Base-by-base conservation (phyloP, 2,329 filamentous ascomycete species). In the Biscogniauxia marginata region DNA sequence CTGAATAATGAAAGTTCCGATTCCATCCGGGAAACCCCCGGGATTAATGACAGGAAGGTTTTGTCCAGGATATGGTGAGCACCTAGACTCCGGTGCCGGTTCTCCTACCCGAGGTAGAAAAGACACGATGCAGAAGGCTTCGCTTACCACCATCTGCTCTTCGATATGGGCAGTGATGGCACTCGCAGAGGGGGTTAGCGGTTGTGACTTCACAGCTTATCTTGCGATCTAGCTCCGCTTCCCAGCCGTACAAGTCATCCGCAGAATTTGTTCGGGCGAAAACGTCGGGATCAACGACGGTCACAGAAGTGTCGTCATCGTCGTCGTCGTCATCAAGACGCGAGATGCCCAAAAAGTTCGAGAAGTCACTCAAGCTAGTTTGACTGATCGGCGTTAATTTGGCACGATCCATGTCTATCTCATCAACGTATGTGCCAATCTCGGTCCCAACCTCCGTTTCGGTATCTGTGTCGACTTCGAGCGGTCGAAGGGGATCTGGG, bases 191-290 rank as follows among this genome's bases (percentile, higher is more conserved):
- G 11, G 56, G 43, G 25, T 60, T 54, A 13, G 59, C 50, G 50
- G 60, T 58, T 23, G 58, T 55, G 45, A 65, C 60, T 49, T 60
- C 58, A 52, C 63, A 69, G 13, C 60, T 55, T 39, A 64, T 51
- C 55, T 68, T 68, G 55, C 65, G 66, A 19, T 75, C 71, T 19
- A 77, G 70, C 60, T 79, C 79, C 8, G 79, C 79, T 56, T 84
- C 80, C 81, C 81, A 84, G 11, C 81, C 81, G 54, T 84, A 84
- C 4, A 75, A 62, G 54, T 84, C 80, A 1, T 72, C 67, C 5
- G 68, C 67, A 3, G 70, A 68, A 13, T 65, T 65, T 7, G 65
- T 56, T 50, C 60, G 63, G 5, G 60, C 66, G 46, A 67, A 70
- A 4, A 66, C 51, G 5, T 69, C 70, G 2, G 68, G 67, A 43